phyloP scores from a whole-genome alignment of 805 yeast genomes.

The Cyberlindnera samutprakarnensis region DNA sequence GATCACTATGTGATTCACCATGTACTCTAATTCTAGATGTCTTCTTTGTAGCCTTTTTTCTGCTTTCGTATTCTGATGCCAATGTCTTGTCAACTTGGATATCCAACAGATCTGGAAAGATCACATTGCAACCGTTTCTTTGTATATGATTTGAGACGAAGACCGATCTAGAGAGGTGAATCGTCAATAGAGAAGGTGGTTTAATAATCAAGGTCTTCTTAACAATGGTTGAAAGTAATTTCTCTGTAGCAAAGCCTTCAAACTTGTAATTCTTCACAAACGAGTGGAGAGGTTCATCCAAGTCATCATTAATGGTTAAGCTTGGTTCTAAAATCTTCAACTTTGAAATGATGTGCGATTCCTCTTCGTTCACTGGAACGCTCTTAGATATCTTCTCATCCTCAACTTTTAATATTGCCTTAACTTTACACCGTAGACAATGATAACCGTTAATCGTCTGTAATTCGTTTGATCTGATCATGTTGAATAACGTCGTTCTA shows the following conservation, averaged over 20 bases:
- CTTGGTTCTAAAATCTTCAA: constrained; percentile 30
- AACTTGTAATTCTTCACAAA: constrained; percentile 41
- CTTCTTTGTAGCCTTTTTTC: constrained; percentile 16
- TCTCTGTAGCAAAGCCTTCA: constrained; percentile 34
- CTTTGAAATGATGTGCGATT: constrained; percentile 26
- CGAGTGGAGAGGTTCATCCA: constrained; percentile 40
- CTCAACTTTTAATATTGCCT: constrained; percentile 32
- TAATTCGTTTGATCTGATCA: constrained; percentile 49
- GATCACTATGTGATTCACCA: constrained; percentile 6
- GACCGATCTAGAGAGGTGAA: constrained; percentile 85
- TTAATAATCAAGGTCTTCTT: constrained; percentile 54
- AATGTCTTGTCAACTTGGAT: constrained; percentile 38
- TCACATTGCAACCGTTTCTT: constrained; percentile 69
- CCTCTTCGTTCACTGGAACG: constrained; percentile 19
- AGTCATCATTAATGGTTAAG: constrained; percentile 55
- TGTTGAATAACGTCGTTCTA: constrained; percentile 39
- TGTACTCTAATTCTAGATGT: constrained; percentile 5
- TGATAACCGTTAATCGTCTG: constrained; percentile 76
- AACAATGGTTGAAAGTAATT: constrained; percentile 56
- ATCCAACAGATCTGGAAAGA: constrained; percentile 48
- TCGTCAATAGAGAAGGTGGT: constrained; percentile 63
- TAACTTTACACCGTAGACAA: constrained; percentile 63
- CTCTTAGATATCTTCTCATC: constrained; percentile 14
- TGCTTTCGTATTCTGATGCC: constrained; percentile 22
- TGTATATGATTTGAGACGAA: constrained; percentile 59